Conservation (phyloP, 306 rosid genomes). For the Trifolium fragiferum region DNA sequence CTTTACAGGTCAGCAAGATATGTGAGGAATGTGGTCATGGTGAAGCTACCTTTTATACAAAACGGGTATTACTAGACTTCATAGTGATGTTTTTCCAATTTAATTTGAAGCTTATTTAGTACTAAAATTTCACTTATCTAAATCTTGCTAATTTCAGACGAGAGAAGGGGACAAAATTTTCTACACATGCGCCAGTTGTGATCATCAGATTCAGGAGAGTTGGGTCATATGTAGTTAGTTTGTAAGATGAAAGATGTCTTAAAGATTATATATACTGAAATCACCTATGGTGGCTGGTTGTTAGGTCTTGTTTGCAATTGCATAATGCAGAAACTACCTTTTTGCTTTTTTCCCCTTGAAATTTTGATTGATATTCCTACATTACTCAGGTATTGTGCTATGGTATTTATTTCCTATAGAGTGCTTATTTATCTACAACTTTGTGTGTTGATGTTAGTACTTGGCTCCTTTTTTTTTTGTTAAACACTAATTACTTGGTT, state of each 20-base stretch:
- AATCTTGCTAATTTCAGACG: constrained; percentile 45
- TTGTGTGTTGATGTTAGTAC: not conserved
- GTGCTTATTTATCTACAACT: not conserved
- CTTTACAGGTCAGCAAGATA: constrained; percentile 62
- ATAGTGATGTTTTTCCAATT: constrained; percentile 12
- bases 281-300: not conserved
- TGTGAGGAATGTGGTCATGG: constrained; percentile 87
- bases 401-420: not conserved
- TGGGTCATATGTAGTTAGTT: constrained; percentile 1
- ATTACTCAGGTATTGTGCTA: not conserved
- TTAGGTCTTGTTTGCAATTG: not conserved
- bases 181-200: constrained; percentile 47
- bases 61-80: constrained; percentile 48
- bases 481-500: too few relatives aligned
- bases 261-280: not conserved
- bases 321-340: not conserved
- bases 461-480: not conserved
- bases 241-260: not conserved
- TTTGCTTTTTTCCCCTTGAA: not conserved
- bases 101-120: constrained; percentile 20
- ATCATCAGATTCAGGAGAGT: constrained; percentile 52
- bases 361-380: not conserved
- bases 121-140: not conserved
- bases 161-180: constrained; percentile 62
- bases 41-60: constrained; percentile 61